Base-by-base conservation (phyloP, 768 basidiomycete species). In the Exidia glandulosa region DNA sequence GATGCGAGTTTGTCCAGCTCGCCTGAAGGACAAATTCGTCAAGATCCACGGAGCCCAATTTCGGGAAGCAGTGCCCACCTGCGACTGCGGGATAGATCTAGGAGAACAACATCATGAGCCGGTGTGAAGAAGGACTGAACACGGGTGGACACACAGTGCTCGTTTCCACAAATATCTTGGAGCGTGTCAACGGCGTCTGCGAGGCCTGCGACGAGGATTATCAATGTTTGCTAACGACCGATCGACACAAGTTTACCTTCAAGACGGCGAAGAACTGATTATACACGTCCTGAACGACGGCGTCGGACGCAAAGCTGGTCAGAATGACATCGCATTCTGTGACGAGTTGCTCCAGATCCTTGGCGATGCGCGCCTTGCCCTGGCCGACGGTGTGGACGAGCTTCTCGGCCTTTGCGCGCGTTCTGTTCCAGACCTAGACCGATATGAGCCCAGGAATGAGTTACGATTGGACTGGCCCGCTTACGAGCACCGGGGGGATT, bases 111-210 rank as follows among this genome's bases (percentile, higher is more conserved):
- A n/a, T n/a, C 47, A 59, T 14, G 23, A 4, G 47, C 31, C 14
- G 3, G 57, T 60, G 14, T 30, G 58, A 47, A 58, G 16, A 10
- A 13, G n/a, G 25, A 37, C 57, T 68, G 60, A 65, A n/a, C n/a
- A n/a, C n/a, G n/a, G n/a, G n/a, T n/a, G n/a, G n/a, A n/a, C n/a
- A n/a, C 59, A 90, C 88, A 2, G 91, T 94, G 72, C 84, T 85
- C 12, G 86, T 90, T 65, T 94, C 91, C 32, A 92, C 85, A 63
- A 94, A 91, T 50, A 90, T 87, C 69, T 85, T 92, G 64, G 75
- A 70, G 67, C 73, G 77, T 6, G 75, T 68, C 1, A 79, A 76
- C 32, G 77, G 76, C 16, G 62, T 47, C 12, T 63, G 64, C 72
- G 74, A 63, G 36, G 25, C 14, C 66, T 56, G 66, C 66, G 31